Conservation (phyloP, 495 filamentous ascomycete species). For the Lasiosphaeris hirsuta region DNA sequence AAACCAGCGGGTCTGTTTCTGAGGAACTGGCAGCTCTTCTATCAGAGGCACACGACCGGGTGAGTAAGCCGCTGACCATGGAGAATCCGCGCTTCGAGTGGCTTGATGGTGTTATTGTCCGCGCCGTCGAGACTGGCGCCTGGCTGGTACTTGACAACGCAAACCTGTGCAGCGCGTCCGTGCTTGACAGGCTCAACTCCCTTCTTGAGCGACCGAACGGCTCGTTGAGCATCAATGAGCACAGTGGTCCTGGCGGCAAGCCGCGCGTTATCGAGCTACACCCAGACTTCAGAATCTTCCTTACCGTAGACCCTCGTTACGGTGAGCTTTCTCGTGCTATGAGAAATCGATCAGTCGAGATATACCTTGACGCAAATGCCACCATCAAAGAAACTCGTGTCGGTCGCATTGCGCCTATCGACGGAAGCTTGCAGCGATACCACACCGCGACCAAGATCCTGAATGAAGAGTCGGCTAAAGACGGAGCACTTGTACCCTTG, state of each 20-base stretch:
- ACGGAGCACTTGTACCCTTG: slow-evolving; percentile 17
- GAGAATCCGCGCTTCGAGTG: slow-evolving; percentile 86
- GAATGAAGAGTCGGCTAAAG: slow-evolving; percentile 12
- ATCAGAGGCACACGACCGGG: slow-evolving; percentile 33
- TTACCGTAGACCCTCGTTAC: slow-evolving; percentile 90
- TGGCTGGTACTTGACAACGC: slow-evolving; percentile 98
- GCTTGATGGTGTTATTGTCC: slow-evolving; percentile 87
- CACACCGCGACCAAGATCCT: slow-evolving; percentile 21
- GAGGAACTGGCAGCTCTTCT: slow-evolving; percentile 30
- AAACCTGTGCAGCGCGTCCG: slow-evolving; percentile 91
- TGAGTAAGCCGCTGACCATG: slow-evolving; percentile 43
- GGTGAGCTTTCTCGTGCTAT: slow-evolving; percentile 95
- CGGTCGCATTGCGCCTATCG: slow-evolving; percentile 38
- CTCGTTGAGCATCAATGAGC: slow-evolving; percentile 84
- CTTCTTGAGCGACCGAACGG: slow-evolving; percentile 83
- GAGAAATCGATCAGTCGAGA: slow-evolving; percentile 91
- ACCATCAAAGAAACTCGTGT: slow-evolving; percentile 16
- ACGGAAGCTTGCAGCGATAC: slow-evolving; percentile 41
- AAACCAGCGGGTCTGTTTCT: slow-evolving; percentile 20
- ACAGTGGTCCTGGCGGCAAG: slow-evolving; percentile 76
- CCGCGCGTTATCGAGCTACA: slow-evolving; percentile 78
- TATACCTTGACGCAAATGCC: slow-evolving; percentile 59
- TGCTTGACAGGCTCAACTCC: slow-evolving; percentile 92
- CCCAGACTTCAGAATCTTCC: slow-evolving; percentile 83
- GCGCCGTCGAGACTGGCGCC: slow-evolving; percentile 77